These are phyloP conservation scores for Leishmania martiniquensis DNA, from an alignment of 208 protist genomes.

Conservation along the genomic window DNA sequence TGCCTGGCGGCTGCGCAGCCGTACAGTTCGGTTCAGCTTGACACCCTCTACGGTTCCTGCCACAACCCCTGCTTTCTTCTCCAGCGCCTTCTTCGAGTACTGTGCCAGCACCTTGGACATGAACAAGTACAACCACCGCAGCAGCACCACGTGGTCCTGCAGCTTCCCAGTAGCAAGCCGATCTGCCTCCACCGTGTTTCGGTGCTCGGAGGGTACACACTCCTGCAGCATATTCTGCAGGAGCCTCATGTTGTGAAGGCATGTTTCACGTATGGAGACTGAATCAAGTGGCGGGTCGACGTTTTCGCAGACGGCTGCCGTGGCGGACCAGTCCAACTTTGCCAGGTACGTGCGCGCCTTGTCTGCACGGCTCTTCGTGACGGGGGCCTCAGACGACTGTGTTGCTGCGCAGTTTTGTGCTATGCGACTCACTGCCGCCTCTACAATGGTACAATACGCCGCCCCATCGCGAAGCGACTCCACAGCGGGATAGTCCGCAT, in stretches of 20 bases:
- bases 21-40: conserved; percentile 53
- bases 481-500: conserved; percentile 74
- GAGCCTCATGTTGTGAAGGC: conserved; percentile 69
- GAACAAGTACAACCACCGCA: conserved; percentile 82
- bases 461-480: conserved; percentile 83
- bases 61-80: conserved; percentile 27
- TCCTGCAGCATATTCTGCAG: conserved; percentile 70
- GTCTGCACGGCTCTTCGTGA: conserved; percentile 22
- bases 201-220: conserved; percentile 59
- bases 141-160: conserved; percentile 79
- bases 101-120: conserved; percentile 71
- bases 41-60: conserved; percentile 45
- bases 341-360: conserved; percentile 20
- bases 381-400: conserved; percentile 32
- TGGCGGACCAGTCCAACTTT: conserved; percentile 67
- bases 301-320: conserved; percentile 59
- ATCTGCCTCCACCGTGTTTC: conserved; percentile 48
- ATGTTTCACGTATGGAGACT: conserved; percentile 42
- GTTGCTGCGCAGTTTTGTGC: conserved; percentile 56
- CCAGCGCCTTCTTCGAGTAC: conserved; percentile 66
- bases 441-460: conserved; percentile 81
- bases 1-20: conserved; percentile 20
- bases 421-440: conserved; percentile 67
- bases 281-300: conserved; percentile 63
- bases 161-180: conserved; percentile 78